Evolutionary conservation across 106 monocot species (phyloP).

Genomic region (Agapanthus africanus): DNA sequence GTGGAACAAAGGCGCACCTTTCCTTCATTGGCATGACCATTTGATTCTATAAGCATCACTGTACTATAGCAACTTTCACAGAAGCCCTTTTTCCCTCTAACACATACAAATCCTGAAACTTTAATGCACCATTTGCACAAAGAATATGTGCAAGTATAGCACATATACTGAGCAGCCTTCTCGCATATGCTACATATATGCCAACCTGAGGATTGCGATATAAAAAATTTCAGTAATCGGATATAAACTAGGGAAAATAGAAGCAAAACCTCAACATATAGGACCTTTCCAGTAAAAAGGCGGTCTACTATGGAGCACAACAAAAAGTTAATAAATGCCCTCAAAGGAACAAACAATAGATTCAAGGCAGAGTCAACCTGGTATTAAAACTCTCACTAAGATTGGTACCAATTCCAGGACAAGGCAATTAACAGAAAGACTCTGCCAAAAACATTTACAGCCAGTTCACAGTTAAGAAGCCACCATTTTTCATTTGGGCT

Average conservation of each 20-base stretch:
- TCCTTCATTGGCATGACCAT: conserved; percentile 22
- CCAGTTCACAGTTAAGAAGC: background rate
- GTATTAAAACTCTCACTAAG: too few species aligned
- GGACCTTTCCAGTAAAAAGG: background rate
- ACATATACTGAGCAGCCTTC: conserved; percentile 72
- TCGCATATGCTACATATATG: conserved; percentile 91
- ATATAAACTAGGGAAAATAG: background rate
- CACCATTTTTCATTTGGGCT: too few species aligned
- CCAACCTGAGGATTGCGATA: conserved; percentile 47
- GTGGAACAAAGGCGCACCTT: conserved; percentile 21
- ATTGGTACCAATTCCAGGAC: background rate
- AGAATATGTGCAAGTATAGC: conserved; percentile 92
- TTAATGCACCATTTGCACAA: conserved; percentile 75
- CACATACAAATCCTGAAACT: conserved; percentile 48
- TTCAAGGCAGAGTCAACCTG: too few species aligned
- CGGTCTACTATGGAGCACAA: background rate
- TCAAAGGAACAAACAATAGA: background rate
- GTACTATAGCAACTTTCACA: conserved; percentile 66
- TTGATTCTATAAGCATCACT: conserved; percentile 76
- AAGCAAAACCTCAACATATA: background rate
- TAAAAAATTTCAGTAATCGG: background rate
- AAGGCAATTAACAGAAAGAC: background rate
- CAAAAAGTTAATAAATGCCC: background rate
- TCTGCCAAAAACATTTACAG: background rate
- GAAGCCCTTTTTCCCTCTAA: conserved; percentile 81